Evolutionary conservation across 495 filamentous ascomycete genomes (phyloP), one percentile per base, ranked within the genome.

Genomic region (Melanomma pulvis-pyrius): DNA sequence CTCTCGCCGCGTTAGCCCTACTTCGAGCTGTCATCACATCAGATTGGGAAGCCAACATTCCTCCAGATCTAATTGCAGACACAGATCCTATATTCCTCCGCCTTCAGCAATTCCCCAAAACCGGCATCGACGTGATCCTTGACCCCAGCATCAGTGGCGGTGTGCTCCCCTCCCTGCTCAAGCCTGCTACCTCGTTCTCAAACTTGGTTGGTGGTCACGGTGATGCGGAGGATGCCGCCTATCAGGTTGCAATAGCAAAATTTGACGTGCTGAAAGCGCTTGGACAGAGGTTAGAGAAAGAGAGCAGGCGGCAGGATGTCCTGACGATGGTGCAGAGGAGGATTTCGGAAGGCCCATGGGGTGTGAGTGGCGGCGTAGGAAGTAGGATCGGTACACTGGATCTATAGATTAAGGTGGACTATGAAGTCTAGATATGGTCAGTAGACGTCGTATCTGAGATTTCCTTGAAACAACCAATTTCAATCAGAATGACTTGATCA

Each of bases 211-310:
- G 84, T 15, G 85, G 85, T 25, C 79, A 81, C 2, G 84, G 83
- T 1, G 85, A 87, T 63, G 73, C 81, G 13, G 83, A 88, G 64
- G 83, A 79, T 67, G 79, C 81, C 0, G 83, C 85, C 6, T 89
- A 85, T 78, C 80, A 82, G 64, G 77, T 89, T 46, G 86, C 84
- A 4, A 81, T 78, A 22, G 83, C 83, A 2, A 88, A 87, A 69
- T 83, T 83, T 68, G 85, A 84, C 55, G 83, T 82, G 3, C 64
- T 88, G 36, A 79, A 79, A 1, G 75, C 76, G 17, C 69, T 89
- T 26, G 58, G 61, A 2, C 21, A 56, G 47, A 47, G 56, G 29
- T 26, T 73, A 32, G 57, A 73, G 32, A 13, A 64, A 13, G 58
- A 56, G 13, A 54, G 58, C 5, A 51, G 56, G 4, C 26, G 54